These are phyloP conservation scores for Suillus spraguei DNA, from an alignment of 768 basidiomycete species.

Conservation along the genomic window DNA sequence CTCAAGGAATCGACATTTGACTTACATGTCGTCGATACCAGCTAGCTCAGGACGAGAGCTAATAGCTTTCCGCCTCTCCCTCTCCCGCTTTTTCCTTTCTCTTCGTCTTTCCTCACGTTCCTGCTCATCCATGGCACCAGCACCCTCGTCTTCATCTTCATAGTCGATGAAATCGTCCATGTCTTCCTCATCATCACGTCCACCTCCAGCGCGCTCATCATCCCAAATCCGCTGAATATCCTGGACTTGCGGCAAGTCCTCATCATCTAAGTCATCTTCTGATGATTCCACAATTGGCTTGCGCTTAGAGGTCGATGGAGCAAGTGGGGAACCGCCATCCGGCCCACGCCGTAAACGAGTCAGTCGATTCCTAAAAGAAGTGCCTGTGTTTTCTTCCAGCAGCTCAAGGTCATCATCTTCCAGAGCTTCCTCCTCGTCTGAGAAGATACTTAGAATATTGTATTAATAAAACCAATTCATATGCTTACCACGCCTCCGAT, in stretches of 20 bases:
- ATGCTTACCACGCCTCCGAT: constrained; percentile 52
- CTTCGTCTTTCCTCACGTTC: constrained; percentile 75
- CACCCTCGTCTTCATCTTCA: constrained; percentile 78
- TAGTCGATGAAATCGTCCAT: constrained; percentile 80
- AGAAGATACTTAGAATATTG: constrained; percentile 25
- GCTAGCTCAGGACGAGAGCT: constrained; percentile 69
- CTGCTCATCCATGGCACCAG: constrained; percentile 76
- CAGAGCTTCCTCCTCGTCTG: constrained; percentile 64
- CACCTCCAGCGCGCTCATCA: constrained; percentile 58
- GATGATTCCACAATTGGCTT: constrained; percentile 68
- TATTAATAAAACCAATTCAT: constrained; percentile 16
- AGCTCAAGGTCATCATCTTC: constrained; percentile 91
- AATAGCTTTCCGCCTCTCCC: constrained; percentile 65
- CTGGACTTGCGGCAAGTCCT: constrained; percentile 53
- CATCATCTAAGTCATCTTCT: constrained; percentile 72
- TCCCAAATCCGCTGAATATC: constrained; percentile 78
- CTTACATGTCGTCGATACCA: constrained; percentile 85
- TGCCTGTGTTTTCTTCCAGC: constrained; percentile 83
- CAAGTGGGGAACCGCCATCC: constrained; percentile 69
- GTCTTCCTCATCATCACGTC: constrained; percentile 59
- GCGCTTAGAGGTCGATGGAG: constrained; percentile 60
- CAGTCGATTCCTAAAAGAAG: constrained; percentile 71
- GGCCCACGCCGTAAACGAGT: constrained; percentile 77
- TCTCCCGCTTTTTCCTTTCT: constrained; percentile 63
- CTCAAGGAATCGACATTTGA: constrained; percentile 17